A percentile compares a stretch with the other conserved stretches of the same genome.
These are phyloP conservation scores for Coccinonectria pachysandricola DNA, from an alignment of 2,329 filamentous ascomycete genomes.

Conservation along the genomic window DNA sequence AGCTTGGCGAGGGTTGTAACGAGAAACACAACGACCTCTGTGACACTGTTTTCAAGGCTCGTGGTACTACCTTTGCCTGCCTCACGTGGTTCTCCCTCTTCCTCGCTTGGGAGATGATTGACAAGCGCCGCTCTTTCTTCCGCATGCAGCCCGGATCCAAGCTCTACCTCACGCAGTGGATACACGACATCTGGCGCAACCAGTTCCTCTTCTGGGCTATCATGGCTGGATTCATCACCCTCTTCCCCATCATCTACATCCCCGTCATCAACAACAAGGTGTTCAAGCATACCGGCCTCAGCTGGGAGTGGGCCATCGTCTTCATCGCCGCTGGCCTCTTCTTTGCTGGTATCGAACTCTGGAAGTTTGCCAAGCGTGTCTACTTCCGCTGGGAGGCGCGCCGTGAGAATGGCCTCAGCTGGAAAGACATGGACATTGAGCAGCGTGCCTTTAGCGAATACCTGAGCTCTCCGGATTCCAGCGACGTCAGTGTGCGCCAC, in stretches of 20 bases:
- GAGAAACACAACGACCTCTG: conserved; percentile 42
- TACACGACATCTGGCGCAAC: conserved; percentile 59
- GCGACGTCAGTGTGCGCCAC: conserved; percentile 18
- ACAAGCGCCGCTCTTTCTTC: conserved; percentile 65
- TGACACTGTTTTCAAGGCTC: conserved; percentile 57
- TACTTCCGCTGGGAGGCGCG: conserved; percentile 22
- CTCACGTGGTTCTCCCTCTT: conserved; percentile 70
- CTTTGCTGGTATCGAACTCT: conserved; percentile 46
- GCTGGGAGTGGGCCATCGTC: conserved; percentile 54
- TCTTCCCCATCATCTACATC: conserved; percentile 48
- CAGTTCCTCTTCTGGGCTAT: conserved; percentile 61
- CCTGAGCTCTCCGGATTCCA: conserved; percentile 18
- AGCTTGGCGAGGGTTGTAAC: conserved; percentile 53
- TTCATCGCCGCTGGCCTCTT: conserved; percentile 44
- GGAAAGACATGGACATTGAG: conserved; percentile 30
- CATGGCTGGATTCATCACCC: conserved; percentile 33
- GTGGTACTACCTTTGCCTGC: conserved; percentile 63
- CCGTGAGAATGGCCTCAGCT: conserved; percentile 17
- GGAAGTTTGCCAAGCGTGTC: conserved; percentile 48
- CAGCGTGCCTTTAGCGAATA: conserved; percentile 30
- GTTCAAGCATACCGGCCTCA: conserved; percentile 50
- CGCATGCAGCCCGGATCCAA: conserved; percentile 56
- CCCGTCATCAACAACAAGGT: conserved; percentile 48
- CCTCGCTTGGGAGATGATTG: conserved; percentile 69
- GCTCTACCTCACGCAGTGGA: conserved; percentile 55